Conservation (phyloP, 139 green algal genomes). For the Spirogloea muscicola region DNA sequence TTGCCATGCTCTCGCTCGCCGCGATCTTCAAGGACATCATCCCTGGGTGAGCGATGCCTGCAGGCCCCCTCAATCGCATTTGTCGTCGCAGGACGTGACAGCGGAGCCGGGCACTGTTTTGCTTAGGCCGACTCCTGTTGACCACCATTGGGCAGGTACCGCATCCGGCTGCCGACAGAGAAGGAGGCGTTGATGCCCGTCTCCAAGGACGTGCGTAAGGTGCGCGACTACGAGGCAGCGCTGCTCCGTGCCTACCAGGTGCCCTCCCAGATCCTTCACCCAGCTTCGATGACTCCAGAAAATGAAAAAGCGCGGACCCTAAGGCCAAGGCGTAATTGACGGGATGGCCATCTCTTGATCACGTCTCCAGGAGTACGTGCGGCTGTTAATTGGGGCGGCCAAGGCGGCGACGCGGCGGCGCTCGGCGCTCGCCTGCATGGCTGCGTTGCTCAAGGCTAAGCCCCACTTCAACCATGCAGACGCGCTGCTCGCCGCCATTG, state of each 20-base stretch:
- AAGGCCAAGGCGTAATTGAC: no score
- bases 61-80: no score
- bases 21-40: slow-evolving; percentile 80
- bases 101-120: no score
- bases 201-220: slow-evolving; percentile 75
- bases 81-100: no score
- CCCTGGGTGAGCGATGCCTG: no score
- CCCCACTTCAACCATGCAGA: slow-evolving; percentile 84
- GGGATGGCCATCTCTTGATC: slow-evolving; percentile 4
- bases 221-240: slow-evolving; percentile 69
- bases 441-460: slow-evolving; percentile 58
- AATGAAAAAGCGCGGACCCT: no score
- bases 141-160: no score
- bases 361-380: slow-evolving; percentile 25
- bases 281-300: no score
- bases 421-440: slow-evolving; percentile 73
- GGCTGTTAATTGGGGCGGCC: slow-evolving; percentile 21
- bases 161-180: slow-evolving; percentile 71
- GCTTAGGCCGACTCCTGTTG: no score
- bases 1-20: slow-evolving; percentile 75
- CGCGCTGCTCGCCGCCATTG: slow-evolving; percentile 58
- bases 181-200: slow-evolving; percentile 70
- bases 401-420: slow-evolving; percentile 24
- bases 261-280: no score
- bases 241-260: slow-evolving; percentile 78